phyloP scores from a whole-genome alignment of 2,329 filamentous ascomycete genomes.

The Sodiomyces alkalinus region DNA sequence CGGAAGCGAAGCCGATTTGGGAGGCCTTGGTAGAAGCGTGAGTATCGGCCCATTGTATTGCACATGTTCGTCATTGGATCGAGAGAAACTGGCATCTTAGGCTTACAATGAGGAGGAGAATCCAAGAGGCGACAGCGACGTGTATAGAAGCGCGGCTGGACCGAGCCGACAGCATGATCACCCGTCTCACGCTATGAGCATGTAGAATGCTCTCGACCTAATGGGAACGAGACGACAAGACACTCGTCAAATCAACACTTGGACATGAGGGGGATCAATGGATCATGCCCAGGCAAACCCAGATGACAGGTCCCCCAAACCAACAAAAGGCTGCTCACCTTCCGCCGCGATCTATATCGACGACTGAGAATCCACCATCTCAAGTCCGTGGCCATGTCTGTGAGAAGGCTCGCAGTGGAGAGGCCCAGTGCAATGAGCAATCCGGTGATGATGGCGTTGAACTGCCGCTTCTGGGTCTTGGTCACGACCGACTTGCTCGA shows the following conservation, averaged over 20 bases:
- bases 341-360: constrained; percentile 18
- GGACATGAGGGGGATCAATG: too few species aligned
- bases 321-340: too few species aligned
- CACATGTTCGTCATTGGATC: background rate
- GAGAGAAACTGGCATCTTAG: background rate
- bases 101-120: constrained; percentile 17
- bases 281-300: too few species aligned
- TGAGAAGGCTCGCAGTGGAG: constrained; percentile 25
- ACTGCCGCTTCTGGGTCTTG: constrained; percentile 20
- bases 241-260: too few species aligned
- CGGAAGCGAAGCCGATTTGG: constrained; percentile 25
- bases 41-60: too few species aligned
- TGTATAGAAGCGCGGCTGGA: constrained; percentile 13
- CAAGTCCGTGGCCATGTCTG: constrained; percentile 25
- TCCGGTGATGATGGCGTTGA: constrained; percentile 27
- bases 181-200: constrained; percentile 15
- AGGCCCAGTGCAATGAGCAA: constrained; percentile 26
- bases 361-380: constrained; percentile 29
- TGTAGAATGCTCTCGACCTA: constrained; percentile 16
- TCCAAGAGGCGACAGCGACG: constrained; percentile 13
- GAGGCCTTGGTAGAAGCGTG: too few species aligned
- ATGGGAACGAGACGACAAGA: too few species aligned
- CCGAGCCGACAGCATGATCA: constrained; percentile 13
- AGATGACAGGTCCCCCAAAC: too few species aligned
- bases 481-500: constrained; percentile 14